These are phyloP conservation scores for Lagenidium sp. DNA, from an alignment of 352 stramenopile genomes.

Conservation along the genomic window DNA sequence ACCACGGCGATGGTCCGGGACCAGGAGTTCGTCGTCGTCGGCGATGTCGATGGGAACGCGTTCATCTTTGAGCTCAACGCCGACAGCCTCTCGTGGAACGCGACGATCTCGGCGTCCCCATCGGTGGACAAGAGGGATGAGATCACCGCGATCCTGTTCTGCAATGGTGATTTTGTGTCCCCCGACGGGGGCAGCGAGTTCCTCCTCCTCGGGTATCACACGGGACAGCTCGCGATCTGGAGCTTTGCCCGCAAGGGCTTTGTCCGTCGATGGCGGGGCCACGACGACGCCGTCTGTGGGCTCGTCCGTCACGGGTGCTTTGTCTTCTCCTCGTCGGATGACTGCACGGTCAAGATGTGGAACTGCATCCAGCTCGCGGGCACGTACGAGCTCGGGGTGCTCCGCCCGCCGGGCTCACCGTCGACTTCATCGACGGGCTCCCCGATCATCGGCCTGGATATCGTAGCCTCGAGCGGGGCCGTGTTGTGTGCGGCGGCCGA, in stretches of 20 bases:
- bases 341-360: slow-evolving; percentile 53
- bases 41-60: slow-evolving; percentile 32
- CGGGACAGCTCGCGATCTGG: slow-evolving; percentile 50
- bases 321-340: slow-evolving; percentile 71
- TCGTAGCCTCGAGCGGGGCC: slow-evolving; percentile 22
- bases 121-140: slow-evolving; percentile 28
- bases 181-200: slow-evolving; percentile 32
- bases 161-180: slow-evolving; percentile 28
- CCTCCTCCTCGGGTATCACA: slow-evolving; percentile 40
- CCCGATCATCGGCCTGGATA: slow-evolving; percentile 42
- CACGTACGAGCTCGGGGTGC: slow-evolving; percentile 44
- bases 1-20: slow-evolving; percentile 33
- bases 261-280: slow-evolving; percentile 36
- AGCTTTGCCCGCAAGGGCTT: slow-evolving; percentile 34
- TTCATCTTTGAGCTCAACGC: slow-evolving; percentile 44
- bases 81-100: slow-evolving; percentile 20
- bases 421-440: slow-evolving; percentile 27
- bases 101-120: slow-evolving; percentile 2
- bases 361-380: slow-evolving; percentile 36
- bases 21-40: slow-evolving; percentile 49
- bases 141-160: slow-evolving; percentile 44
- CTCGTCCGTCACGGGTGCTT: slow-evolving; percentile 59
- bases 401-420: slow-evolving; percentile 23
- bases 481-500: slow-evolving; percentile 41
- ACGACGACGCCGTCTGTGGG: slow-evolving; percentile 37